Percentiles rank a stretch among this genome's conserved stretches.
These are phyloP conservation scores for Tirmania nivea DNA, from an alignment of 495 filamentous ascomycete genomes.

Conservation along the genomic window DNA sequence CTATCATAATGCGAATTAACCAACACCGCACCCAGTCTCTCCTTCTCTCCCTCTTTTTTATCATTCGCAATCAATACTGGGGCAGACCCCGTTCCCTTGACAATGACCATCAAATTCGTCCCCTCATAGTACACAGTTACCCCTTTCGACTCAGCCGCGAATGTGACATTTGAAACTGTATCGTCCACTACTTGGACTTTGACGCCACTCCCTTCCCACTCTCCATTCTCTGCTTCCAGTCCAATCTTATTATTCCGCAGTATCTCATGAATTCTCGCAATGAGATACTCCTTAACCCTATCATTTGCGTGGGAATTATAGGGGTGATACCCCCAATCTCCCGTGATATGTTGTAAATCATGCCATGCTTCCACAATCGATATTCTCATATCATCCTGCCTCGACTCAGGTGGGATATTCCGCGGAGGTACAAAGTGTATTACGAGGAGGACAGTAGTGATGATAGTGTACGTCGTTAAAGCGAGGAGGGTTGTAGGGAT, in stretches of 20 bases:
- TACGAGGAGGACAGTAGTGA: conserved; percentile 29
- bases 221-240: conserved; percentile 3
- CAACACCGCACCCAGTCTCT: conserved; percentile 21
- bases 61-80: conserved; percentile 17
- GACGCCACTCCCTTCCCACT: background rate
- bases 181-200: conserved; percentile 57
- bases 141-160: conserved; percentile 20
- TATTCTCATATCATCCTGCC: conserved; percentile 34
- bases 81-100: conserved; percentile 58
- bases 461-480: background rate
- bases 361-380: conserved; percentile 70
- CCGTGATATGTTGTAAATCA: conserved; percentile 56
- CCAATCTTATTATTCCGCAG: conserved; percentile 31
- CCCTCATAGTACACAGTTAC: conserved; percentile 68
- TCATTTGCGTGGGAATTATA: conserved; percentile 76
- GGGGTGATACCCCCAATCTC: conserved; percentile 46
- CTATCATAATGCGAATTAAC: conserved; percentile 95
- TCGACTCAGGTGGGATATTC: conserved; percentile 31
- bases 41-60: background rate
- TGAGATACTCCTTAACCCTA: conserved; percentile 51
- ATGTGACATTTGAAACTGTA: conserved; percentile 55
- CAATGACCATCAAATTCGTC: conserved; percentile 79
- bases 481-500: background rate
- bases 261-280: conserved; percentile 47
- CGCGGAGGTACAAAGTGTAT: conserved; percentile 52